Evolutionary conservation across 305 asterid species (phyloP), one percentile per base, ranked within the genome.

Genomic region (Solanum aculeatissimum): DNA sequence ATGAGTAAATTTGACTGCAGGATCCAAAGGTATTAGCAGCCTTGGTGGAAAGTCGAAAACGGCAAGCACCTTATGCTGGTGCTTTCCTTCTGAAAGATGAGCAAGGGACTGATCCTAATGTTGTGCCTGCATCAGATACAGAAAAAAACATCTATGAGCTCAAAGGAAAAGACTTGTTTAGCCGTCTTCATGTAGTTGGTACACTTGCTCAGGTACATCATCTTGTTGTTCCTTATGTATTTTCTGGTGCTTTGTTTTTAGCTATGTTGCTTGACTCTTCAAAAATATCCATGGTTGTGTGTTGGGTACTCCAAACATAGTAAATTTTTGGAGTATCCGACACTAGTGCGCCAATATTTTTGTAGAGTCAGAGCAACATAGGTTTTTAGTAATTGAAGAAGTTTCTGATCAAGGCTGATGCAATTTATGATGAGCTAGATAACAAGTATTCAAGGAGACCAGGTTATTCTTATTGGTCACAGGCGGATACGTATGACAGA

Each of bases 31-130:
- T 97, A 89, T 90, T 94, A 89, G 98, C 97, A 82, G 99, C 99
- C 83, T 90, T 97, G 83, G 90, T 91, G 79, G 99, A 95, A 88
- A 93, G 95, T 89, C 92, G 92, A 85, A 95, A 92, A 89, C 88
- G 99, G 87, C 99, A 95, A 88, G 99, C 98, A 80, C 98, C 99
- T 86, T 97, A 92, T 88, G 94, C 98, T 51, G 99, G 99, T 86
- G 99, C 99, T 81, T 95, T 95, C 92, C 97, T 97, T 70, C 43
- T 97, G 75, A 97, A 95, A 91, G 98, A 97, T 6, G 98, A 92
- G 85, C 93, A 93, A 87, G 95, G 89, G 51, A 57, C 93, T 49
- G 98, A 97, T 74, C 86, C 91, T 62, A 65, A 70, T 77, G 69
- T 81, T 60, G 85, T 83, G 62, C 83, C 89, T 84, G 95, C 94